Evolutionary conservation across 176 grass and related monocot species (phyloP).

Genomic region (Stipa capillata): DNA sequence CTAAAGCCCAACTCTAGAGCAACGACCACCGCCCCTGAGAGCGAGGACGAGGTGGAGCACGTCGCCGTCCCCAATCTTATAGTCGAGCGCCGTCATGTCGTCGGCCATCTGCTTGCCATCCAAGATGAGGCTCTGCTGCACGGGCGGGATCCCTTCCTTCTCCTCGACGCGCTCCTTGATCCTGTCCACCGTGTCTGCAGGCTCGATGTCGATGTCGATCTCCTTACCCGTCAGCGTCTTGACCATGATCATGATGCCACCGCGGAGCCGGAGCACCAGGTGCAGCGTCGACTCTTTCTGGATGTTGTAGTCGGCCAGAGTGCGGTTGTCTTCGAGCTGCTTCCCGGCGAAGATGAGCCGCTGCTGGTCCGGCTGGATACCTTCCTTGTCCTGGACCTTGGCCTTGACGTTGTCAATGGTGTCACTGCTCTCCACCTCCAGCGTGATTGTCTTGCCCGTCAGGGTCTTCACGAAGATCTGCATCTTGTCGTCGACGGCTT

Average conservation of each 20-base stretch:
- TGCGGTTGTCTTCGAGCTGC: no score
- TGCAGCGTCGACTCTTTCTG: no score
- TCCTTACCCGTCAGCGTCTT: constrained; percentile 12
- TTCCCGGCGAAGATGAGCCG: no score
- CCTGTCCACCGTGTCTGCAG: background rate
- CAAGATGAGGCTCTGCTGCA: constrained; percentile 17
- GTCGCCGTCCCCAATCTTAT: background rate
- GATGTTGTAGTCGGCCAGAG: no score
- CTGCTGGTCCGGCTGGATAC: no score
- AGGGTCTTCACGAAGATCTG: constrained; percentile 84
- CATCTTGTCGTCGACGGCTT: constrained; percentile 23
- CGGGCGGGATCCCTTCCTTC: background rate
- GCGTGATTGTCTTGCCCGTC: no score
- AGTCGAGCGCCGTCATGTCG: background rate
- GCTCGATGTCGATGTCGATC: background rate
- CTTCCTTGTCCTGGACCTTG: no score
- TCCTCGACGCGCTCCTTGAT: constrained; percentile 21
- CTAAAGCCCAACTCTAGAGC: no score
- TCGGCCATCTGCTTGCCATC: background rate
- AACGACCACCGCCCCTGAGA: background rate
- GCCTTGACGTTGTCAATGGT: no score
- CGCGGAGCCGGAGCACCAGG: no score
- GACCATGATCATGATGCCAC: no score
- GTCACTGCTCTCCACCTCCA: no score
- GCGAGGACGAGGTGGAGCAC: constrained; percentile 16